Evolutionary conservation across 2,329 filamentous ascomycete genomes (phyloP).

Genomic region (Pestalotiopsis sp.): DNA sequence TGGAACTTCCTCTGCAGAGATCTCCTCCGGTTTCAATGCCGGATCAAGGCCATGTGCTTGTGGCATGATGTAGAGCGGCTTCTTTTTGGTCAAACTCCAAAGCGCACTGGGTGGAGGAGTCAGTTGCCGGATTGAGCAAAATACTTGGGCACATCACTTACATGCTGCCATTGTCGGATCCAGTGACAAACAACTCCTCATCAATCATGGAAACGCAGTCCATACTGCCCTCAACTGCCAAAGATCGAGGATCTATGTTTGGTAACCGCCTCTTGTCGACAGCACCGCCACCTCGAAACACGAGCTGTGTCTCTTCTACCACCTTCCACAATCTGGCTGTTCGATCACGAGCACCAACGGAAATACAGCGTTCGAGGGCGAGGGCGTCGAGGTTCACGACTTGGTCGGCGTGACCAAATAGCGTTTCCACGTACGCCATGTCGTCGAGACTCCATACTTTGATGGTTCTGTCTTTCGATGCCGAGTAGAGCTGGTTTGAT

Average conservation of each 20-base stretch:
- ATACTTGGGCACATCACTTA: neutral
- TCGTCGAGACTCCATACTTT: constrained; percentile 95
- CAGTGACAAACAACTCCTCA: constrained; percentile 87
- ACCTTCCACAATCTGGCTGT: constrained; percentile 96
- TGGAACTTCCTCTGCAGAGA: constrained; percentile 72
- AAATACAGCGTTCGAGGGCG: constrained; percentile 85
- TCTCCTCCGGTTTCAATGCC: constrained; percentile 65
- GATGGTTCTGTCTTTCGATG: constrained; percentile 87
- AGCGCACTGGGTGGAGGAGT: constrained; percentile 5
- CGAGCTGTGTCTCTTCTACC: constrained; percentile 89
- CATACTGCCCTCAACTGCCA: constrained; percentile 80
- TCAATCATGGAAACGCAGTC: constrained; percentile 91
- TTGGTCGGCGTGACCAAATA: constrained; percentile 94
- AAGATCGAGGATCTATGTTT: constrained; percentile 49
- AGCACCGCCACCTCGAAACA: constrained; percentile 78
- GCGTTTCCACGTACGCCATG: constrained; percentile 83
- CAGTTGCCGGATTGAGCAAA: constrained; percentile 57
- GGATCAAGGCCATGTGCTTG: constrained; percentile 86
- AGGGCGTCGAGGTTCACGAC: constrained; percentile 84
- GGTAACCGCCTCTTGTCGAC: constrained; percentile 53
- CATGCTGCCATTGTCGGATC: constrained; percentile 86
- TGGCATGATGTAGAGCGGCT: constrained; percentile 79
- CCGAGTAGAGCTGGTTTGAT: constrained; percentile 90
- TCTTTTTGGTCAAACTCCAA: constrained; percentile 90
- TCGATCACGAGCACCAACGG: constrained; percentile 86